Conservation (phyloP, 306 rosid species). For the Acmispon strigosus region DNA sequence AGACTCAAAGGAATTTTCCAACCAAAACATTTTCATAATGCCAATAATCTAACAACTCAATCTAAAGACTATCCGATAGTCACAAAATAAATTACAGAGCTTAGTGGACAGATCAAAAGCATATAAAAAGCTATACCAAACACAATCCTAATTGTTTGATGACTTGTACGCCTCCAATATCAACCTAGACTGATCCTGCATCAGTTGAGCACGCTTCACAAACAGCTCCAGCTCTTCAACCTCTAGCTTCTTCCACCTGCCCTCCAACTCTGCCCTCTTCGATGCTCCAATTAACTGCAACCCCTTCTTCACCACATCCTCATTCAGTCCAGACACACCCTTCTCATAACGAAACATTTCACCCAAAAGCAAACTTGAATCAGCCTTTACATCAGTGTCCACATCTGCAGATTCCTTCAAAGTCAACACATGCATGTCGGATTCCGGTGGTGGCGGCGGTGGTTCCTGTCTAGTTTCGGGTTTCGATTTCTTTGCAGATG, state of each 20-base stretch:
- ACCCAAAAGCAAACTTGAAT: background rate
- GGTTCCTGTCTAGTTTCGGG: background rate
- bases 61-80: background rate
- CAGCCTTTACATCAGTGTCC: background rate
- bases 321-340: slow-evolving; percentile 19
- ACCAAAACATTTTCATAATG: background rate
- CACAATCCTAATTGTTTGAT: slow-evolving; percentile 12
- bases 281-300: slow-evolving; percentile 29
- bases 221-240: slow-evolving; percentile 45
- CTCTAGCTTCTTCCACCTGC: slow-evolving; percentile 41
- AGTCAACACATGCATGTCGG: background rate
- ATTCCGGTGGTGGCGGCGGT: background rate
- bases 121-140: slow-evolving; percentile 2
- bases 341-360: slow-evolving; percentile 23
- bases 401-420: slow-evolving; percentile 11
- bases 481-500: slow-evolving; percentile 18
- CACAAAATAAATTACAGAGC: background rate
- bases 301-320: slow-evolving; percentile 31
- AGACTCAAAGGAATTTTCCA: background rate
- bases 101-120: background rate
- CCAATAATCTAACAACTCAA: background rate
- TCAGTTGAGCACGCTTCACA: slow-evolving; percentile 24
- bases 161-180: slow-evolving; percentile 37
- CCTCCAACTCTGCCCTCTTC: slow-evolving; percentile 41
- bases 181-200: slow-evolving; percentile 30